Conservation (phyloP, 2,329 filamentous ascomycete genomes). For the Nigrospora oryzae region DNA sequence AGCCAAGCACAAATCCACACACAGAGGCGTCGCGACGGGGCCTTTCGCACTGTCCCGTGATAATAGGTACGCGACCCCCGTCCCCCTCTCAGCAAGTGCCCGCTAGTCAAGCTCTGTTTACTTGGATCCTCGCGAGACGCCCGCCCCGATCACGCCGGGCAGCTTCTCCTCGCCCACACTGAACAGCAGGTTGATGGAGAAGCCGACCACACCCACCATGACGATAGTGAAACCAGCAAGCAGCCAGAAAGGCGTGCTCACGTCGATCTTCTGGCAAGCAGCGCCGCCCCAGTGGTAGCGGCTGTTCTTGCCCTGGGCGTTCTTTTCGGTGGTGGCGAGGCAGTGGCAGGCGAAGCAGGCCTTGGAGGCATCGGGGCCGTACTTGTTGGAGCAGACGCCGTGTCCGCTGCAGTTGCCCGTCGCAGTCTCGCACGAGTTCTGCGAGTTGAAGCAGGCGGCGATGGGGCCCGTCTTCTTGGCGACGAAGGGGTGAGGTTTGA, state of each 20-base stretch:
- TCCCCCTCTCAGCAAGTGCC: not conserved
- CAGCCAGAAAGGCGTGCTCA: conserved; percentile 84
- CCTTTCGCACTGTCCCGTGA: too few species aligned
- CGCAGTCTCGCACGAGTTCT: conserved; percentile 56
- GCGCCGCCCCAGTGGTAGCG: conserved; percentile 73
- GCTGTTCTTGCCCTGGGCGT: conserved; percentile 34
- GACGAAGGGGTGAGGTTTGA: conserved; percentile 15
- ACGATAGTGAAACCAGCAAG: conserved; percentile 67
- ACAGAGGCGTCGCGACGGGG: too few species aligned
- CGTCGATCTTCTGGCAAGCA: conserved; percentile 84
- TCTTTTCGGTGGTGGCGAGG: conserved; percentile 43
- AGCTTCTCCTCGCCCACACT: conserved; percentile 79
- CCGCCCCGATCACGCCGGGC: conserved; percentile 92
- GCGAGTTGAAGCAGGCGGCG: conserved; percentile 66
- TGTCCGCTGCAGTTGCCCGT: conserved; percentile 80
- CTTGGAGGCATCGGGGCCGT: conserved; percentile 23
- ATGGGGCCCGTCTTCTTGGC: conserved; percentile 33
- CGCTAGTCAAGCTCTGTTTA: conserved; percentile 17
- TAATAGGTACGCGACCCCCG: not conserved
- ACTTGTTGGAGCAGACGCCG: conserved; percentile 67
- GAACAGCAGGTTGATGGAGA: conserved; percentile 71
- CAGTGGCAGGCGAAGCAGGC: conserved; percentile 78
- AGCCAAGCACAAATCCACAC: too few species aligned
- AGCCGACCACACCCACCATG: conserved; percentile 58
- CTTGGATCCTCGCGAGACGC: conserved; percentile 65